Percentiles rank a stretch among this genome's conserved stretches.
These are phyloP conservation scores for Nemania sp. DNA, from an alignment of 2,329 filamentous ascomycete species.

Conservation along the genomic window DNA sequence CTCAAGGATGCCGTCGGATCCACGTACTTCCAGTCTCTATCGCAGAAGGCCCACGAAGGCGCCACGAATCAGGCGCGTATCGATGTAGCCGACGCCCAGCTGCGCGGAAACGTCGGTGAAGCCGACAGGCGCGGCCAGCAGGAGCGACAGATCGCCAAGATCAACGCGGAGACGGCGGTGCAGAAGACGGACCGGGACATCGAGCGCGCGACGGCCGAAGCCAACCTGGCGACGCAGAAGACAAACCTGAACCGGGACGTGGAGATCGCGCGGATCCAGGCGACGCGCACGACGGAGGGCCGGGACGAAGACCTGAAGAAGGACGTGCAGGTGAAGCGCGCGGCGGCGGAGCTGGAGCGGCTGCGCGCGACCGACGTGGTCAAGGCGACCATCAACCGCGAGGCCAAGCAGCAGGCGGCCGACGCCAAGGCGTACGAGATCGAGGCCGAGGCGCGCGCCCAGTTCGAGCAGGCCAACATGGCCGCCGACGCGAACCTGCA, in stretches of 20 bases:
- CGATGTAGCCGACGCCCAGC: slow-evolving; percentile 66
- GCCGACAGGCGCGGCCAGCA: slow-evolving; percentile 77
- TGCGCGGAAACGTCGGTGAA: slow-evolving; percentile 73
- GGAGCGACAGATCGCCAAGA: slow-evolving; percentile 85
- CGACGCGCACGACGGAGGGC: slow-evolving; percentile 71
- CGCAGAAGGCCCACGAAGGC: slow-evolving; percentile 82
- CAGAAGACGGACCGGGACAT: slow-evolving; percentile 83
- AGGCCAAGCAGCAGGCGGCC: slow-evolving; percentile 69
- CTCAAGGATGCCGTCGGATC: slow-evolving; percentile 79
- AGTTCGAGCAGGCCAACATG: slow-evolving; percentile 51
- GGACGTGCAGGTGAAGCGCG: slow-evolving; percentile 76
- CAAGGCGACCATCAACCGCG: slow-evolving; percentile 70
- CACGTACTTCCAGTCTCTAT: slow-evolving; percentile 82
- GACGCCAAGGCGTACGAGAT: slow-evolving; percentile 68
- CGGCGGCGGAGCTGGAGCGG: slow-evolving; percentile 78
- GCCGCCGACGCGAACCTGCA: slow-evolving; percentile 59
- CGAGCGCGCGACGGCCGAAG: slow-evolving; percentile 78
- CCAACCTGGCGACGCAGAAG: slow-evolving; percentile 72
- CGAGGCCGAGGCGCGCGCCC: slow-evolving; percentile 61
- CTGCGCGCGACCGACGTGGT: slow-evolving; percentile 78
- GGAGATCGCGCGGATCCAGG: slow-evolving; percentile 74
- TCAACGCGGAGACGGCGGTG: slow-evolving; percentile 74
- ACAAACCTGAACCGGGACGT: slow-evolving; percentile 74
- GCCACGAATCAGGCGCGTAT: slow-evolving; percentile 77
- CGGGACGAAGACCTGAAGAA: slow-evolving; percentile 80